Conservation (phyloP, 345 rosid species). For the Triadica sebifera region DNA sequence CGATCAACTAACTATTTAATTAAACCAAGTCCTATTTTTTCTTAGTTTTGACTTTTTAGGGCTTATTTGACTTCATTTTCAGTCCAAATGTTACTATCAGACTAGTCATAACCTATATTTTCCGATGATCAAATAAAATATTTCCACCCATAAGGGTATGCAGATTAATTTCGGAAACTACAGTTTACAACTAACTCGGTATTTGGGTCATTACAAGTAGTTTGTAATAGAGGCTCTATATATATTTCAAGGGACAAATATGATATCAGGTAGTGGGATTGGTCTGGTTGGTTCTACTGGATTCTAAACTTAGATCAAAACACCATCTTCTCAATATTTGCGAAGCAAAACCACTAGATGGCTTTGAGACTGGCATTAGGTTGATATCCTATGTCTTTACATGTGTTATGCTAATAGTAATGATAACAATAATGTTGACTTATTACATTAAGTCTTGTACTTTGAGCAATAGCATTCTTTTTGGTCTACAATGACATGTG, state of each 20-base stretch:
- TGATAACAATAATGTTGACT: slow-evolving; percentile 39
- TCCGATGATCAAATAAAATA: too few relatives aligned
- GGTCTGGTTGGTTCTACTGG: slow-evolving; percentile 71
- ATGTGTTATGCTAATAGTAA: slow-evolving; percentile 53
- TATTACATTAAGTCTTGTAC: slow-evolving; percentile 32
- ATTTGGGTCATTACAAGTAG: too few relatives aligned
- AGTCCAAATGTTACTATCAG: too few relatives aligned
- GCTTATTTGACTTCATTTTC: too few relatives aligned
- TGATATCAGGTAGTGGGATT: slow-evolving; percentile 64
- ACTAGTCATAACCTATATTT: too few relatives aligned
- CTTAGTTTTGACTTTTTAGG: too few relatives aligned
- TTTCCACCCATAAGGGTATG: too few relatives aligned
- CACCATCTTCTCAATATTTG: slow-evolving; percentile 55
- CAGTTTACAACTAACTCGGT: too few relatives aligned
- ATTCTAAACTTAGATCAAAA: slow-evolving; percentile 62
- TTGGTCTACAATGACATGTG: slow-evolving; percentile 64
- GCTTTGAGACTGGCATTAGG: slow-evolving; percentile 52
- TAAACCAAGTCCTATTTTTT: too few relatives aligned
- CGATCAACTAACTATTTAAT: too few relatives aligned
- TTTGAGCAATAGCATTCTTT: slow-evolving; percentile 50
- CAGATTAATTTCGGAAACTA: too few relatives aligned
- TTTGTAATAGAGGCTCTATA: not conserved
- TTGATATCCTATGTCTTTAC: slow-evolving; percentile 55
- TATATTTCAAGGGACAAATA: slow-evolving; percentile 58
- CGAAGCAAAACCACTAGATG: slow-evolving; percentile 60